These are phyloP conservation scores for Mallotus japonicus DNA, from an alignment of 441 rosid genomes.

Conservation along the genomic window DNA sequence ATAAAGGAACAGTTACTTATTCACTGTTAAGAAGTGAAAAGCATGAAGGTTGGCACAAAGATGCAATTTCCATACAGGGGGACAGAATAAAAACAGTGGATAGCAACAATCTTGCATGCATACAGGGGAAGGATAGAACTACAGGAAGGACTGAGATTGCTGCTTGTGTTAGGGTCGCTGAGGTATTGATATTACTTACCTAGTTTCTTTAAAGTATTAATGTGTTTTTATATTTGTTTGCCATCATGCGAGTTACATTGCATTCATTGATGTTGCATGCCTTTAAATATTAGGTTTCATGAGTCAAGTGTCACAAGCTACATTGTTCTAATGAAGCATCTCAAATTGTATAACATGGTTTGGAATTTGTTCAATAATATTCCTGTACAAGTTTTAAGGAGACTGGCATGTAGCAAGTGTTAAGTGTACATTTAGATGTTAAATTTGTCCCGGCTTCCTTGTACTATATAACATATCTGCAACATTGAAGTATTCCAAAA, in stretches of 20 bases:
- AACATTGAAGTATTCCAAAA: neutral
- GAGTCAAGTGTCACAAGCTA: neutral
- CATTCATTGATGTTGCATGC: neutral
- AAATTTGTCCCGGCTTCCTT: neutral
- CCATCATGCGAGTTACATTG: neutral
- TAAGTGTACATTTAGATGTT: neutral
- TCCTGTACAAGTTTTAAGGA: neutral
- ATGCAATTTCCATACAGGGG: constrained; percentile 57
- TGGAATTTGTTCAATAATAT: neutral
- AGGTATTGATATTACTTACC: constrained; percentile 46
- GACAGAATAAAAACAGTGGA: constrained; percentile 67
- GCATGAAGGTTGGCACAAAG: constrained; percentile 45
- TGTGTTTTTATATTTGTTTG: neutral
- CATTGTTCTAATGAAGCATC: neutral
- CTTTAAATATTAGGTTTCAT: constrained; percentile 4
- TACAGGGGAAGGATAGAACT: constrained; percentile 83
- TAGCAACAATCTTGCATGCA: constrained; percentile 75
- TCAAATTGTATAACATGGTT: neutral
- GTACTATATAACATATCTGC: neutral
- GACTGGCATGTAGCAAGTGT: neutral
- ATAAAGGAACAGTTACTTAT: constrained; percentile 62
- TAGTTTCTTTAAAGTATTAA: neutral
- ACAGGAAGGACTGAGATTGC: constrained; percentile 87
- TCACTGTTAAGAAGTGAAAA: constrained; percentile 66
- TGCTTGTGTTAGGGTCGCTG: constrained; percentile 86